These are phyloP conservation scores for Wickerhamiella bombiphila DNA, from an alignment of 805 yeast genomes.

Conservation along the genomic window DNA sequence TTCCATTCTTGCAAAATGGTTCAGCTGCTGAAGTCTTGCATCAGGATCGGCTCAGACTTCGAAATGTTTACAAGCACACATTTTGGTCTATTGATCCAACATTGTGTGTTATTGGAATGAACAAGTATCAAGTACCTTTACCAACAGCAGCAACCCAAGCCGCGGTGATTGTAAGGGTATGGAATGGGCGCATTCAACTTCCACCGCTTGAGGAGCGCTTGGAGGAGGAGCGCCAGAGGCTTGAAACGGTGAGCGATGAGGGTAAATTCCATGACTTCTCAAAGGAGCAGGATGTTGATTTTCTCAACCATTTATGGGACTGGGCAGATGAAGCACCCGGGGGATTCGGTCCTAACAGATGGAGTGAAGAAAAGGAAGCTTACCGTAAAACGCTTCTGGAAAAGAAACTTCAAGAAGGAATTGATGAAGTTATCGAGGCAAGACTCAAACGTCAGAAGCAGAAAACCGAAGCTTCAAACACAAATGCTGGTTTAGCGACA, in stretches of 20 bases:
- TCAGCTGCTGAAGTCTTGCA: slow-evolving; percentile 9
- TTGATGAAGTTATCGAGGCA: background rate
- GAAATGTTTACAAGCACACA: slow-evolving; percentile 45
- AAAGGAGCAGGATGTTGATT: slow-evolving; percentile 44
- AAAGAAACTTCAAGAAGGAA: slow-evolving; percentile 3
- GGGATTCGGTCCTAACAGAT: slow-evolving; percentile 36
- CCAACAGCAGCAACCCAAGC: slow-evolving; percentile 41
- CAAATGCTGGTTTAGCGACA: background rate
- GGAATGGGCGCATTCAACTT: slow-evolving; percentile 38
- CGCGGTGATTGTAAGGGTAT: slow-evolving; percentile 44
- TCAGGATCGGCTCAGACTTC: slow-evolving; percentile 33
- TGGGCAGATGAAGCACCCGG: slow-evolving; percentile 17
- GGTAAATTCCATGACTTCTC: slow-evolving; percentile 38
- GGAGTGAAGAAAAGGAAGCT: slow-evolving; percentile 29
- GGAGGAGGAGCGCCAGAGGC: slow-evolving; percentile 28
- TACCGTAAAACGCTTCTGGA: slow-evolving; percentile 4
- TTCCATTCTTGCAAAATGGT: slow-evolving; percentile 40
- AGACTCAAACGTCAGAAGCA: background rate
- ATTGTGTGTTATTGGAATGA: slow-evolving; percentile 44
- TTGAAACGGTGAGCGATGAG: slow-evolving; percentile 32
- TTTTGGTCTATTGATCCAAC: slow-evolving; percentile 46
- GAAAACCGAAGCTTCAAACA: background rate
- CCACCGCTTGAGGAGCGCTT: slow-evolving; percentile 35
- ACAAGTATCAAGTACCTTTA: slow-evolving; percentile 20
- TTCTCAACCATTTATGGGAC: slow-evolving; percentile 32